Evolutionary conservation across 2,329 filamentous ascomycete genomes (phyloP).

Genomic region (Beauveria brongniartii): DNA sequence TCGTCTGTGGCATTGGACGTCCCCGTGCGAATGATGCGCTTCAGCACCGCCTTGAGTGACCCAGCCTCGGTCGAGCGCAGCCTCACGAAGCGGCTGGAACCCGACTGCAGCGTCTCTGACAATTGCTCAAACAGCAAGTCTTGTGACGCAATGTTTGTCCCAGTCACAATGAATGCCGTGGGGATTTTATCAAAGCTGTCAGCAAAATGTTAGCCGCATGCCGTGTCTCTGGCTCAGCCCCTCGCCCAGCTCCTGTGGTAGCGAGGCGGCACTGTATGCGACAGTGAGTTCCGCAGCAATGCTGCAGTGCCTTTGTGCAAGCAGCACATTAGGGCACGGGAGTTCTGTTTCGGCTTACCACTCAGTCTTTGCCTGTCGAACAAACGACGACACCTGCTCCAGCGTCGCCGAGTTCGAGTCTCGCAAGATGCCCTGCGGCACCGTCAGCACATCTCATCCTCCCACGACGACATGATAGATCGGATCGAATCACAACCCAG

Average conservation of each 20-base stretch:
- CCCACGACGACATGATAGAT: neutral
- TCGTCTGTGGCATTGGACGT: slow-evolving; percentile 40
- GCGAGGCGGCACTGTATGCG: neutral
- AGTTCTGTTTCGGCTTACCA: slow-evolving; percentile 19
- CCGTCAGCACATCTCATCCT: neutral
- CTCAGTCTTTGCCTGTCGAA: slow-evolving; percentile 30
- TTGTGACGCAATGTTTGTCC: slow-evolving; percentile 70
- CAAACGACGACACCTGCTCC: slow-evolving; percentile 48
- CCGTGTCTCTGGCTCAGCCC: neutral
- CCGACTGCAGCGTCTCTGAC: slow-evolving; percentile 42
- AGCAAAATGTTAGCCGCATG: slow-evolving; percentile 14
- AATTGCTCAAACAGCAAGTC: slow-evolving; percentile 66
- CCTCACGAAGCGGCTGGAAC: slow-evolving; percentile 51
- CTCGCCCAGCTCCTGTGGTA: neutral
- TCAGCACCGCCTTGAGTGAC: slow-evolving; percentile 65
- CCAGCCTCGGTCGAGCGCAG: slow-evolving; percentile 63
- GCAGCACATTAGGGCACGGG: neutral
- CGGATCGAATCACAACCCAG: neutral
- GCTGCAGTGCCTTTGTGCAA: neutral
- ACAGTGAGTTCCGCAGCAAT: neutral
- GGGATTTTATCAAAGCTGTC: slow-evolving; percentile 45
- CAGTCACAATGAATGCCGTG: slow-evolving; percentile 66
- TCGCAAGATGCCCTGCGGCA: slow-evolving; percentile 42
- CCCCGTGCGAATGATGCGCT: slow-evolving; percentile 62
- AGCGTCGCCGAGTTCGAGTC: slow-evolving; percentile 55